Evolutionary conservation across 495 filamentous ascomycete species (phyloP).

Genomic region (Glonium stellatum): DNA sequence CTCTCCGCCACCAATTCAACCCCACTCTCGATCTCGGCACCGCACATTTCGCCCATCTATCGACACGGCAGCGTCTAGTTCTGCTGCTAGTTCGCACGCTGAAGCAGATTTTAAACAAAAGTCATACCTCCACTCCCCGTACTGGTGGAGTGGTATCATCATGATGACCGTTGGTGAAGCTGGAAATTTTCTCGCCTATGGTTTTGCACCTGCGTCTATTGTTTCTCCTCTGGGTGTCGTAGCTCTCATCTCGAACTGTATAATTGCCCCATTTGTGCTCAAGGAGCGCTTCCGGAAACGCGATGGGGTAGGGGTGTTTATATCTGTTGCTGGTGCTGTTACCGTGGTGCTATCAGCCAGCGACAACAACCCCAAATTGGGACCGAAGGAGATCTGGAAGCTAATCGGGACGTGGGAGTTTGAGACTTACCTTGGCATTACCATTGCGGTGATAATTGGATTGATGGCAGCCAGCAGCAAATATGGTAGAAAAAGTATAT

Average conservation of each 20-base stretch:
- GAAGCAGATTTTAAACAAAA: slow-evolving; percentile 36
- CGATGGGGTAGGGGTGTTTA: slow-evolving; percentile 82
- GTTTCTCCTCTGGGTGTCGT: slow-evolving; percentile 96
- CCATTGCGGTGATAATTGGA: slow-evolving; percentile 58
- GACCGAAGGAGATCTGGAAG: slow-evolving; percentile 81
- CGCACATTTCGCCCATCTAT: slow-evolving; percentile 33
- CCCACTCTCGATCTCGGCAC: slow-evolving; percentile 17
- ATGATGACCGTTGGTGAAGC: slow-evolving; percentile 90
- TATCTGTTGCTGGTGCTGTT: slow-evolving; percentile 81
- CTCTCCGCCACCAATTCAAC: slow-evolving; percentile 42
- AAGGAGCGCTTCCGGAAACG: slow-evolving; percentile 78
- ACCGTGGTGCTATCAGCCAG: slow-evolving; percentile 90
- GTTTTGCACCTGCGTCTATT: slow-evolving; percentile 96
- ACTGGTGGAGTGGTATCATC: slow-evolving; percentile 90
- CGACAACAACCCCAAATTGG: slow-evolving; percentile 80
- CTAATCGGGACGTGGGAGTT: slow-evolving; percentile 88
- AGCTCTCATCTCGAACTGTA: slow-evolving; percentile 88
- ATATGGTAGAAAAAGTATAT: slow-evolving; percentile 75
- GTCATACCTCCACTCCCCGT: slow-evolving; percentile 81
- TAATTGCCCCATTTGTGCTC: slow-evolving; percentile 88
- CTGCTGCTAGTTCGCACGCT: background rate
- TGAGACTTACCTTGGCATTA: slow-evolving; percentile 78
- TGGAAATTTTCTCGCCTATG: slow-evolving; percentile 95
- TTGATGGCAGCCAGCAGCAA: slow-evolving; percentile 75
- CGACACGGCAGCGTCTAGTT: background rate